Percentiles rank a stretch among this genome's conserved stretches.
Evolutionary conservation across 2,329 filamentous ascomycete genomes (phyloP).

Genomic region (Cordyceps javanica): DNA sequence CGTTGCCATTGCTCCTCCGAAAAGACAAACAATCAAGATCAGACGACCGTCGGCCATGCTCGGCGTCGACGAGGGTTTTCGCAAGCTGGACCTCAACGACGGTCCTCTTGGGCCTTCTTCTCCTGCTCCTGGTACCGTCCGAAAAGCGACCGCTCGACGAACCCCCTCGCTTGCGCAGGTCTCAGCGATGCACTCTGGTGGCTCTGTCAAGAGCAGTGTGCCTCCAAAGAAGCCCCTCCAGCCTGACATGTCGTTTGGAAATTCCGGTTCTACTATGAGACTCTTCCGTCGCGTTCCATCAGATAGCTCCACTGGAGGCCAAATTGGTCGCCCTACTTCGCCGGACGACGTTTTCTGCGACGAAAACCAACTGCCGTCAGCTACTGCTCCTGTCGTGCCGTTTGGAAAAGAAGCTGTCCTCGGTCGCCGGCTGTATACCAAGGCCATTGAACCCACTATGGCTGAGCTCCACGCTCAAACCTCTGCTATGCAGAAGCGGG

Average conservation of each 20-base stretch:
- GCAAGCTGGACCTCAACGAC: conserved; percentile 55
- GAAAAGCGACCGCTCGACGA: conserved; percentile 51
- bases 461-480: conserved; percentile 84
- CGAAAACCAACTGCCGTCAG: conserved; percentile 57
- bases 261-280: conserved; percentile 83
- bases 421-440: conserved; percentile 74
- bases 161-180: conserved; percentile 37
- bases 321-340: conserved; percentile 29
- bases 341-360: conserved; percentile 42
- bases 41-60: conserved; percentile 53
- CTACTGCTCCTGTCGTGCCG: conserved; percentile 43
- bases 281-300: conserved; percentile 84
- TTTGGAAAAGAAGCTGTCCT: conserved; percentile 76
- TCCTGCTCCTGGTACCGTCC: conserved; percentile 48
- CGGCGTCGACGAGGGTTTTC: conserved; percentile 54
- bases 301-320: conserved; percentile 48
- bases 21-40: conserved; percentile 43
- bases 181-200: conserved; percentile 23
- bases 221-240: conserved; percentile 72
- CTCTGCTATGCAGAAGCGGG: conserved; percentile 59
- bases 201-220: conserved; percentile 37
- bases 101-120: conserved; percentile 52
- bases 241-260: conserved; percentile 88
- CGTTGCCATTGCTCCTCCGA: conserved; percentile 39
- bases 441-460: conserved; percentile 74